A percentile compares a stretch with the other conserved stretches of the same genome.
These are phyloP conservation scores for Lasiodiplodia gonubiensis DNA, from an alignment of 2,329 filamentous ascomycete species.

Conservation along the genomic window DNA sequence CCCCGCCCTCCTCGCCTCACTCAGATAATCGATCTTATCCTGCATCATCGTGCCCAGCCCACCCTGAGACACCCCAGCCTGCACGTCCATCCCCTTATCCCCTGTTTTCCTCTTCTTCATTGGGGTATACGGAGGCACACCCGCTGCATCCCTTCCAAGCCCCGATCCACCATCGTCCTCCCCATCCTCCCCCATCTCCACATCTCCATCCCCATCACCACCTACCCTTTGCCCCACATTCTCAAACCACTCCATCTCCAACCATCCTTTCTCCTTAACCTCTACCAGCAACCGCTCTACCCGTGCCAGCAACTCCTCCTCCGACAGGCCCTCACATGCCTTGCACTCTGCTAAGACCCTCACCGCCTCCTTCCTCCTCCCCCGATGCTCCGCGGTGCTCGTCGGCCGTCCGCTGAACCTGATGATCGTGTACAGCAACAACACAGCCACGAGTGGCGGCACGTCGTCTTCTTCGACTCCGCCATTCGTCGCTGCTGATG, in stretches of 20 bases:
- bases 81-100: conserved; percentile 33
- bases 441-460: conserved; percentile 62
- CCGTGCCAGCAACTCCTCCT: conserved; percentile 46
- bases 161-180: not conserved
- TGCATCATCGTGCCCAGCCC: conserved; percentile 74
- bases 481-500: not conserved
- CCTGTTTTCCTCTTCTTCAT: conserved; percentile 43
- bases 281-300: conserved; percentile 38
- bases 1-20: conserved; percentile 64
- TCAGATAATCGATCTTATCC: conserved; percentile 73
- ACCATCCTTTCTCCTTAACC: conserved; percentile 28
- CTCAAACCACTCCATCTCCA: conserved; percentile 34
- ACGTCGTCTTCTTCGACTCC: conserved; percentile 42
- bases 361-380: conserved; percentile 1
- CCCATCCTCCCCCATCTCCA: conserved; percentile 42
- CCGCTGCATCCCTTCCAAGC: conserved; percentile 39
- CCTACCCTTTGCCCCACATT: conserved; percentile 28
- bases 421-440: conserved; percentile 66
- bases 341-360: conserved; percentile 23
- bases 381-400: conserved; percentile 14
- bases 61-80: conserved; percentile 40
- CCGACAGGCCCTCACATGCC: conserved; percentile 41
- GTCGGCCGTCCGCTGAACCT: conserved; percentile 48
- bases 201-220: conserved; percentile 48
- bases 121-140: conserved; percentile 1